Percentiles rank a stretch among this genome's conserved stretches.
These are phyloP conservation scores for Fusarium sp. DNA, from an alignment of 2,329 filamentous ascomycete species.

Conservation along the genomic window DNA sequence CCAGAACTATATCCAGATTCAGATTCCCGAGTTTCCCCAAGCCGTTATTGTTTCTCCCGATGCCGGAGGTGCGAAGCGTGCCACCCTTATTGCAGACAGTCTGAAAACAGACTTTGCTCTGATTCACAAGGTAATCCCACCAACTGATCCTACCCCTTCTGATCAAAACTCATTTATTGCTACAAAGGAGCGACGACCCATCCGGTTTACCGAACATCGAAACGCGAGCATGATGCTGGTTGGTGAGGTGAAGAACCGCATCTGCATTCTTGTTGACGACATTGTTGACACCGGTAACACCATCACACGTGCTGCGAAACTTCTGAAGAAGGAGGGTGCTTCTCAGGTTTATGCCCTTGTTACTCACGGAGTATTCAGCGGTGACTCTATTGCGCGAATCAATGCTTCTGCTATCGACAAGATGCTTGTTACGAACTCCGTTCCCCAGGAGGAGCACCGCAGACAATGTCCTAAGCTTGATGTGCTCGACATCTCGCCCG, in stretches of 20 bases:
- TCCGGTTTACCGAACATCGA: constrained; percentile 86
- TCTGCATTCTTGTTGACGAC: constrained; percentile 93
- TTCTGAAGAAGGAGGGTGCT: constrained; percentile 97
- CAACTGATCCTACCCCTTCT: constrained; percentile 47
- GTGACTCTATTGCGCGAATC: constrained; percentile 93
- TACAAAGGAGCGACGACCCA: constrained; percentile 84
- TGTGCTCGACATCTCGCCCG: constrained; percentile 87
- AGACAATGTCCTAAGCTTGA: constrained; percentile 87
- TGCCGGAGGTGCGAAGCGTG: constrained; percentile 95
- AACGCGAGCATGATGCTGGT: constrained; percentile 97
- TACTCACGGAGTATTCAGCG: constrained; percentile 94
- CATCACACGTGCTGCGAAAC: constrained; percentile 93
- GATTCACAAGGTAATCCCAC: constrained; percentile 83
- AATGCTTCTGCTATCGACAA: constrained; percentile 94
- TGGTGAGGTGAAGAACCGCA: constrained; percentile 82
- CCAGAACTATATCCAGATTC: constrained; percentile 78
- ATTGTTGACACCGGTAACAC: constrained; percentile 97
- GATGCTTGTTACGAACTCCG: constrained; percentile 94
- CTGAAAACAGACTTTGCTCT: constrained; percentile 95
- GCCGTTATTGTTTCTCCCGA: constrained; percentile 96
- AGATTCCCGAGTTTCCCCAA: constrained; percentile 81
- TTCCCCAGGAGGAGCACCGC: constrained; percentile 87
- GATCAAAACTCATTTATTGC: constrained; percentile 52
- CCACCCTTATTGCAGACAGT: constrained; percentile 93
- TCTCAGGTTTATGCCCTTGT: constrained; percentile 90